Evolutionary conservation across 257 asterid species (phyloP).

Genomic region (Knoxia roxburghii): DNA sequence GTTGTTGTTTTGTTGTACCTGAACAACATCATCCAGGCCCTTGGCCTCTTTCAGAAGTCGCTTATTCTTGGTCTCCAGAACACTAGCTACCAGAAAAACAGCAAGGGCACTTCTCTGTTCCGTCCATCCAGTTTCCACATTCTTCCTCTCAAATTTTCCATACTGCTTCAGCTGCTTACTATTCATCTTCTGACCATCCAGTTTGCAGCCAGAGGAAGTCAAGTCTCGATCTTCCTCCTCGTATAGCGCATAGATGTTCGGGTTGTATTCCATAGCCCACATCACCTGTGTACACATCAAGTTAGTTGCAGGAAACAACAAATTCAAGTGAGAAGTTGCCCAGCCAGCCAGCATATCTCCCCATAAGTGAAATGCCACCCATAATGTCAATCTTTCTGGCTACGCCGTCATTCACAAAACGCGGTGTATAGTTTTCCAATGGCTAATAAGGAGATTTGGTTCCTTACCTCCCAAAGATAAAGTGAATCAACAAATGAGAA

Average conservation of each 20-base stretch:
- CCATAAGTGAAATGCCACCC: background rate
- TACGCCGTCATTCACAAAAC: background rate
- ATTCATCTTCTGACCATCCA: constrained; percentile 39
- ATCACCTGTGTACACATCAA: constrained; percentile 46
- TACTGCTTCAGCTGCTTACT: constrained; percentile 59
- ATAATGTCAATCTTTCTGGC: background rate
- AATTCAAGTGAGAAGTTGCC: background rate
- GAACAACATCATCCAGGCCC: constrained; percentile 86
- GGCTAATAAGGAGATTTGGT: background rate
- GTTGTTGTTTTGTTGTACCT: constrained; percentile 45
- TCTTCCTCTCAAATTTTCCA: constrained; percentile 81
- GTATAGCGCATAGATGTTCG: constrained; percentile 51
- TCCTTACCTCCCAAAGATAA: constrained; percentile 92
- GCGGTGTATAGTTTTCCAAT: too few relatives aligned
- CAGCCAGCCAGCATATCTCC: constrained; percentile 2
- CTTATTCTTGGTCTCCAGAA: constrained; percentile 81
- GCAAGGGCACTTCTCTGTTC: constrained; percentile 79
- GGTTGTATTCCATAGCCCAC: constrained; percentile 99
- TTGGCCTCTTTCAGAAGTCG: constrained; percentile 77
- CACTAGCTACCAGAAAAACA: constrained; percentile 87
- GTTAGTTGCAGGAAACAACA: background rate
- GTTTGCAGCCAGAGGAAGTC: constrained; percentile 20
- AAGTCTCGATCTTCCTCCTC: constrained; percentile 56
- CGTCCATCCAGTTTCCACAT: constrained; percentile 65
- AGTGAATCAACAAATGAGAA: constrained; percentile 85